phyloP scores from a whole-genome alignment of 2,329 filamentous ascomycete species.

The Harringtonia aguacate region DNA sequence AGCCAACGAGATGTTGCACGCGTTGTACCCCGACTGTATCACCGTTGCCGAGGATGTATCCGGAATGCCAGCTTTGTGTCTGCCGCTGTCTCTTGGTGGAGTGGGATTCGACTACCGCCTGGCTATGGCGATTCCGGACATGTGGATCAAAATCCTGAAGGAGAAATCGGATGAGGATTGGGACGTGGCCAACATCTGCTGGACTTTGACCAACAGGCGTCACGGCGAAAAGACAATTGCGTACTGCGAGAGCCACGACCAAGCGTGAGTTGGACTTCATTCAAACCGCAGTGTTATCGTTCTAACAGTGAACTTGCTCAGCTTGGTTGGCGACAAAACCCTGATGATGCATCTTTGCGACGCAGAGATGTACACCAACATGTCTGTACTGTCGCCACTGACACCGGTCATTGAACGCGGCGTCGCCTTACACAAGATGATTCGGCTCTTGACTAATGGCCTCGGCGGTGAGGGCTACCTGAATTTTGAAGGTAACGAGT shows the following conservation, averaged over 20 bases:
- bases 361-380: constrained; percentile 94
- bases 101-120: constrained; percentile 96
- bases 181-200: constrained; percentile 78
- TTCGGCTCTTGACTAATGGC: constrained; percentile 81
- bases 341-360: constrained; percentile 98
- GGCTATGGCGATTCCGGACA: constrained; percentile 94
- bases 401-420: constrained; percentile 85
- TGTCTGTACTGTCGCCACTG: constrained; percentile 76
- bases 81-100: constrained; percentile 75
- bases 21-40: constrained; percentile 77
- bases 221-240: constrained; percentile 98
- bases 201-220: constrained; percentile 82
- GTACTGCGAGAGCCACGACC: constrained; percentile 94
- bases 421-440: constrained; percentile 93
- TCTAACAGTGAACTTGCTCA: constrained; percentile 24
- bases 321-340: constrained; percentile 91
- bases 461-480: constrained; percentile 94
- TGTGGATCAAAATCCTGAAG: constrained; percentile 99
- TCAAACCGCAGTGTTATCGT: neutral
- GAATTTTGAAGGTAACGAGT: constrained; percentile 98
- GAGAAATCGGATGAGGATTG: constrained; percentile 85
- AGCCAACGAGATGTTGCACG: constrained; percentile 90
- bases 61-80: constrained; percentile 93
- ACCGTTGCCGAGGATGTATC: constrained; percentile 96
- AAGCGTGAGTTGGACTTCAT: constrained; percentile 63